These are phyloP conservation scores for Rhynchospora pubera DNA, from an alignment of 176 grass and related monocot species.

Conservation along the genomic window DNA sequence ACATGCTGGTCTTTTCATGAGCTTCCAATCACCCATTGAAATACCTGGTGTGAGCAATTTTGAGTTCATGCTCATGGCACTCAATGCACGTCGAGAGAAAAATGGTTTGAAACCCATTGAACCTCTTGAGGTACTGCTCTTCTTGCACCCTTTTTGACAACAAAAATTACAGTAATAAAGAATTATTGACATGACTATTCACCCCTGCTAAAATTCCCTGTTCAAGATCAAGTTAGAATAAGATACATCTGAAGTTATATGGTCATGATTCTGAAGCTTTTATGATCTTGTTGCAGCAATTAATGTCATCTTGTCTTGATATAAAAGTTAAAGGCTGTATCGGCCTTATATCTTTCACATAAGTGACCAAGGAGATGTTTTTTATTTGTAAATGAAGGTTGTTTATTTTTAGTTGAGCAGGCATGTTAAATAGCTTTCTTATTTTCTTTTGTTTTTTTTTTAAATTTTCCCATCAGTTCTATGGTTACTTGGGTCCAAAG, in stretches of 20 bases:
- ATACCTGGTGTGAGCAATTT: constrained; percentile 95
- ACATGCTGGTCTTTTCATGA: constrained; percentile 87
- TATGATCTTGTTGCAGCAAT: background rate
- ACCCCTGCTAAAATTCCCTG: background rate
- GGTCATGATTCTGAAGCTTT: background rate
- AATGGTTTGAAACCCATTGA: constrained; percentile 45
- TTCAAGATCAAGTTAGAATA: background rate
- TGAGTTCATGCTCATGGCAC: constrained; percentile 86
- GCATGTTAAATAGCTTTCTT: background rate
- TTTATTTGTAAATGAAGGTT: background rate
- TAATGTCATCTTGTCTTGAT: background rate
- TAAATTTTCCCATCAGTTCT: constrained; percentile 49
- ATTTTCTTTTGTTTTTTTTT: constrained; percentile 18
- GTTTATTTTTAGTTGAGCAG: background rate
- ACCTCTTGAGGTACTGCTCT: constrained; percentile 59
- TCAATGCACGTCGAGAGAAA: constrained; percentile 79
- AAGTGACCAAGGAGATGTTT: background rate
- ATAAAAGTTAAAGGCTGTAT: background rate
- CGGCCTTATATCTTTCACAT: background rate
- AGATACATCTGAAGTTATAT: background rate
- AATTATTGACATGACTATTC: background rate
- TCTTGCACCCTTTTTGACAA: background rate
- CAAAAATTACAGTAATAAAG: background rate
- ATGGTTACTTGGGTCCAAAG: constrained; percentile 57
- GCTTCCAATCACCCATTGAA: constrained; percentile 83